Percentiles rank a stretch among this genome's conserved stretches.
Evolutionary conservation across 2,329 filamentous ascomycete species (phyloP).

Genomic region (Monosporascus sp.): DNA sequence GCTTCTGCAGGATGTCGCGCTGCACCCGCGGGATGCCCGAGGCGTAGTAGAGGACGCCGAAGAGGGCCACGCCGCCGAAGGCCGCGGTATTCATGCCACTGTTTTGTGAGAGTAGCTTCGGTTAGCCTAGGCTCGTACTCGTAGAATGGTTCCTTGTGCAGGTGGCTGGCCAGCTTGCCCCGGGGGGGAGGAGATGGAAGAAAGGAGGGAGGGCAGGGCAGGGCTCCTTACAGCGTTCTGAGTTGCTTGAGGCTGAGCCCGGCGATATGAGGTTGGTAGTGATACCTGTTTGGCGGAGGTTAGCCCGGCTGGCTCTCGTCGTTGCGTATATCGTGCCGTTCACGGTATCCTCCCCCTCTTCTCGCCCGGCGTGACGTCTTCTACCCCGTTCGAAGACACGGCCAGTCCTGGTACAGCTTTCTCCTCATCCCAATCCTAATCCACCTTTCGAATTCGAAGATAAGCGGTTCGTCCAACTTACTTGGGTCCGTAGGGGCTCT

Average conservation of each 20-base stretch:
- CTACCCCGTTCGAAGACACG: too few relatives aligned
- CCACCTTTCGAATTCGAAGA: too few relatives aligned
- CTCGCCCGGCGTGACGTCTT: too few relatives aligned
- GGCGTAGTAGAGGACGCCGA: constrained; percentile 55
- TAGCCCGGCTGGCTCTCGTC: not conserved
- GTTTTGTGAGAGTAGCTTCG: not conserved
- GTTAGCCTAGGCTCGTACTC: not conserved
- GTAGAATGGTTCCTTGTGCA: too few relatives aligned
- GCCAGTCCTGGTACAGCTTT: too few relatives aligned
- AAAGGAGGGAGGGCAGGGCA: not conserved
- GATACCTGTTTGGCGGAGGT: constrained; percentile 43
- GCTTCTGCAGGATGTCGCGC: constrained; percentile 55
- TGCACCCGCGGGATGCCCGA: constrained; percentile 59
- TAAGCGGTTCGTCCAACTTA: constrained; percentile 32
- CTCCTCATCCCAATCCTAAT: too few relatives aligned
- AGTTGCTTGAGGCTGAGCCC: constrained; percentile 48
- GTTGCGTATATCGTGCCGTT: too few relatives aligned
- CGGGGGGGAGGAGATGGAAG: not conserved
- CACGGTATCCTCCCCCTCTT: not conserved
- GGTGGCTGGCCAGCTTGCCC: too few relatives aligned
- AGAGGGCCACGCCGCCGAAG: constrained; percentile 54
- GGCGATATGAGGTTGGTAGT: constrained; percentile 49
- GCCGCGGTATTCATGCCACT: constrained; percentile 49
- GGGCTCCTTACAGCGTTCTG: constrained; percentile 46
- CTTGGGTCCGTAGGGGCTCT: constrained; percentile 63